phyloP scores from a whole-genome alignment of 768 basidiomycete species.

The Suillus subluteus region DNA sequence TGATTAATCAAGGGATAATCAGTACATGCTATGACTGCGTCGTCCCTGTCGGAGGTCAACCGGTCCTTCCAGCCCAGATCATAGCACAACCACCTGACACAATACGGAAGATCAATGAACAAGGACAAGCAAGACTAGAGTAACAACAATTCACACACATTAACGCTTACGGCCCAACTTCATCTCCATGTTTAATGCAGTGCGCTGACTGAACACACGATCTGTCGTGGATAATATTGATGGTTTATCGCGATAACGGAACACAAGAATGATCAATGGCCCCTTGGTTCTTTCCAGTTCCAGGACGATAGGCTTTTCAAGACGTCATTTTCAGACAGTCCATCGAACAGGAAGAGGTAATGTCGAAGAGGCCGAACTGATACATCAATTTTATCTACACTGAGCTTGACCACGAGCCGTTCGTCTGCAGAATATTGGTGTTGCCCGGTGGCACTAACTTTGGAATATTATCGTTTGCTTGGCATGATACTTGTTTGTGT shows the following conservation, averaged over 20 bases:
- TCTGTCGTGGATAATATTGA: neutral
- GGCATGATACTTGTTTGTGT: neutral
- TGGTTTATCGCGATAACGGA: neutral
- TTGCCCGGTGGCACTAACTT: neutral
- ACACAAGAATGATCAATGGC: neutral
- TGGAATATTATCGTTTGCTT: neutral
- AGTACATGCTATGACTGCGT: neutral
- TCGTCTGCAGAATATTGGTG: neutral
- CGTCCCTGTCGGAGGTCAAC: neutral
- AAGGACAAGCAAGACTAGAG: neutral
- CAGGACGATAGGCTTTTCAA: neutral
- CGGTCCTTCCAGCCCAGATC: neutral
- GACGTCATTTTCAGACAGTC: neutral
- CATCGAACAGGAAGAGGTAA: neutral
- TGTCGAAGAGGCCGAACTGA: neutral
- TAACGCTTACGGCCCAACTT: neutral
- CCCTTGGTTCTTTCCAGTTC: neutral
- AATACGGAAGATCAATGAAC: neutral
- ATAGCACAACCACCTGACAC: neutral
- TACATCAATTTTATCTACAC: neutral
- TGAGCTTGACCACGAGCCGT: neutral
- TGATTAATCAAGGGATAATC: neutral
- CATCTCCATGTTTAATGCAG: neutral
- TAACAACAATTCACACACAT: neutral
- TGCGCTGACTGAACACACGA: neutral